Conservation (phyloP, 2,329 filamentous ascomycete genomes). For the Teratosphaeria nubilosa region DNA sequence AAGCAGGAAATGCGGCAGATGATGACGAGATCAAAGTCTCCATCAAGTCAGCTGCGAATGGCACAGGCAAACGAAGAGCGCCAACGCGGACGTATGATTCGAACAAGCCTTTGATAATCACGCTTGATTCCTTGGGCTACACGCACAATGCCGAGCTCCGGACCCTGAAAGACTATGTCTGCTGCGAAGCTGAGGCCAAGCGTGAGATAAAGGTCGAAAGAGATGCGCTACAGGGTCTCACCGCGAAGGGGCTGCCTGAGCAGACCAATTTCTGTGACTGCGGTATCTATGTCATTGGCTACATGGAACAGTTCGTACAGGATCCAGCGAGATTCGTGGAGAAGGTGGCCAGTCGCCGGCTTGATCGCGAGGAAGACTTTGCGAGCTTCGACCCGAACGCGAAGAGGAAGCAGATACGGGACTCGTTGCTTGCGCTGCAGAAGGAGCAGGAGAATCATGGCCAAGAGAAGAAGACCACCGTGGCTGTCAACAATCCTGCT, state of each 20-base stretch:
- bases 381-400: constrained; percentile 43
- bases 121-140: constrained; percentile 72
- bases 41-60: neutral
- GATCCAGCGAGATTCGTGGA: constrained; percentile 61
- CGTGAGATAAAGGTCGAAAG: constrained; percentile 38
- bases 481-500: neutral
- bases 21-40: neutral
- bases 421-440: constrained; percentile 55
- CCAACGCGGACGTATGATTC: constrained; percentile 24
- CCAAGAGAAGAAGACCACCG: constrained; percentile 24
- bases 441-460: constrained; percentile 43
- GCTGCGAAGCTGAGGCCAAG: constrained; percentile 60
- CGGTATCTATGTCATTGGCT: constrained; percentile 75
- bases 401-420: constrained; percentile 56
- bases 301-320: constrained; percentile 70
- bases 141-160: constrained; percentile 54
- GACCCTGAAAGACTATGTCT: constrained; percentile 66
- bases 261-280: constrained; percentile 86
- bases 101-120: constrained; percentile 59
- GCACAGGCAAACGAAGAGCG: constrained; percentile 9
- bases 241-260: constrained; percentile 62
- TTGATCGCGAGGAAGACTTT: constrained; percentile 48
- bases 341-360: constrained; percentile 55
- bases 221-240: constrained; percentile 49
- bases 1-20: constrained; percentile 1